phyloP scores from a whole-genome alignment of 179 eudicot genomes.

The Pouteria campechiana region DNA sequence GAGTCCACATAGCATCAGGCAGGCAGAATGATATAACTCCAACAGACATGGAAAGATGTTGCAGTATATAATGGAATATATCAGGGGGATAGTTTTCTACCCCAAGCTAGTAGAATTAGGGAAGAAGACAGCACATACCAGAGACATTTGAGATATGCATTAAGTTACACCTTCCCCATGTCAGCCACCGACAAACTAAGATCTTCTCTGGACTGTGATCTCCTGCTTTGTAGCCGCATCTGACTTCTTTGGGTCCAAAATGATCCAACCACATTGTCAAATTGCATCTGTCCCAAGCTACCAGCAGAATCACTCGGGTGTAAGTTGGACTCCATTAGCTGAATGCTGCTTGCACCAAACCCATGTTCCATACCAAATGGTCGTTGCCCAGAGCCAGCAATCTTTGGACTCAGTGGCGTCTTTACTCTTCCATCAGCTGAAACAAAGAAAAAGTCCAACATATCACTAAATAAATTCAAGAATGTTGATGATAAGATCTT shows the following conservation, averaged over 20 bases:
- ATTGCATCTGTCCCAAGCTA: slow-evolving; percentile 85
- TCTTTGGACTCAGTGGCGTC: slow-evolving; percentile 76
- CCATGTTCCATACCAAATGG: slow-evolving; percentile 39
- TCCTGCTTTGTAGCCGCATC: slow-evolving; percentile 82
- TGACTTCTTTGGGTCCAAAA: slow-evolving; percentile 66
- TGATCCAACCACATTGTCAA: slow-evolving; percentile 45
- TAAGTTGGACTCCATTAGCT: slow-evolving; percentile 50
- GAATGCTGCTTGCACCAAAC: slow-evolving; percentile 40
- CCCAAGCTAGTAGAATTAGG: too few relatives aligned
- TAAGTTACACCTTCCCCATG: slow-evolving; percentile 39
- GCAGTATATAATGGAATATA: too few relatives aligned
- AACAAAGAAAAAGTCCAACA: too few relatives aligned
- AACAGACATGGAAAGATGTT: too few relatives aligned
- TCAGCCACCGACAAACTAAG: slow-evolving; percentile 68
- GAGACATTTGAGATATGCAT: too few relatives aligned
- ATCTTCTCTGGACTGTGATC: slow-evolving; percentile 94
- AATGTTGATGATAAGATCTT: too few relatives aligned
- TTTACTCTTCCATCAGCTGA: slow-evolving; percentile 80
- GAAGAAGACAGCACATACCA: too few relatives aligned
- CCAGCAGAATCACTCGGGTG: slow-evolving; percentile 74
- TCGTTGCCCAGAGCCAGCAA: slow-evolving; percentile 37
- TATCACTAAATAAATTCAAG: too few relatives aligned
- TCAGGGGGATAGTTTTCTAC: too few relatives aligned
- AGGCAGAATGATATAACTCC: too few relatives aligned
- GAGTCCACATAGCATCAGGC: too few relatives aligned